Base-by-base conservation (phyloP, 257 asterid species). In the Capsicum rhomboideum region DNA sequence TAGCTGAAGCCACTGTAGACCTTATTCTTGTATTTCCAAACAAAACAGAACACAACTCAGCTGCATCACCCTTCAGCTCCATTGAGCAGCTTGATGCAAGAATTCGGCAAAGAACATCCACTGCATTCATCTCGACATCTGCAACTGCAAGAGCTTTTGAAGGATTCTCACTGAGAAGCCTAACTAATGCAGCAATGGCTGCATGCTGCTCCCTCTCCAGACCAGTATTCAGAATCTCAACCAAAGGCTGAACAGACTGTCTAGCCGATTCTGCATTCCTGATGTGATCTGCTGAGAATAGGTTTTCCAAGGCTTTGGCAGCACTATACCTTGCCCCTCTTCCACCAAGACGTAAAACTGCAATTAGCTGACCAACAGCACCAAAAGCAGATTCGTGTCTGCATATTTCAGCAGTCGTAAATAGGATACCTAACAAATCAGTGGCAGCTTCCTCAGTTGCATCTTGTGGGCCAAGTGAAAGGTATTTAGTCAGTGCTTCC, bases 141-240 rank as follows among this genome's bases (percentile, higher is more conserved):
- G 97, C 98, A 83, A 97, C 98, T 10, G 93, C 98, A 84, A 97
- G 97, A 81, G 97, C 98, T 86, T 90, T 93, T 8, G 98, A 95
- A 58, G 98, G 94, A 86, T 97, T 95, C 84, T 94, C 99, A 67
- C 91, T 95, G 83, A 97, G 93, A 82, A 97, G 89, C 87, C 95
- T 89, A 84, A 95, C 93, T 87, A 97, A 86, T 55, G 99, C 99
- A 85, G 98, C 98, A 83, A 97, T 94, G 74, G 98, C 98, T 86
- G 99, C 99, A 86, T 97, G 99, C 79, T 97, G 99, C 90, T 97
- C 99, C 87, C 95, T 97, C 93, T 97, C 99, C 90, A 93, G 85
- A 74, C 99, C 99, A 4, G 98, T 92, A 80, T 90, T 92, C 69
- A 97, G 90, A 87, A 97, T 93, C 80, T 97, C 99, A 69, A 97